Evolutionary conservation across 2,329 filamentous ascomycete genomes (phyloP).

Genomic region (Byssothecium circinans): DNA sequence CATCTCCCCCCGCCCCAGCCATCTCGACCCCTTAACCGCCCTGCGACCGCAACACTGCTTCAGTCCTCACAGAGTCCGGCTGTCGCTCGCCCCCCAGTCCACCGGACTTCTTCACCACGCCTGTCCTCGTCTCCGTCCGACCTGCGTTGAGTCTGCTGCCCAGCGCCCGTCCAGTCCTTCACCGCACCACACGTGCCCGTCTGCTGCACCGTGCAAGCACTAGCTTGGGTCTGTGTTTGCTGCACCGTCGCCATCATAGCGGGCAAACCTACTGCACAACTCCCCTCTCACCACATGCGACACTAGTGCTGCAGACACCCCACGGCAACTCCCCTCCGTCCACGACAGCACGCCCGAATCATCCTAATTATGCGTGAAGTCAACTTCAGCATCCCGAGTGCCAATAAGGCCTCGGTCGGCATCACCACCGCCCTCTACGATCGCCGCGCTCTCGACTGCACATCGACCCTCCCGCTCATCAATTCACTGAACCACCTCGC

Average conservation of each 20-base stretch:
- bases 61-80: slow-evolving; percentile 10
- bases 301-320: slow-evolving; percentile 33
- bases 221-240: slow-evolving; percentile 13
- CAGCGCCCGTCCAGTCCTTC: slow-evolving; percentile 11
- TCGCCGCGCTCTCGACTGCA: slow-evolving; percentile 95
- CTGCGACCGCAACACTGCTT: slow-evolving; percentile 7
- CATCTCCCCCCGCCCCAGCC: slow-evolving; percentile 30
- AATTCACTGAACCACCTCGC: slow-evolving; percentile 99
- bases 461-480: slow-evolving; percentile 93
- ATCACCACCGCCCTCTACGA: slow-evolving; percentile 99
- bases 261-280: slow-evolving; percentile 2
- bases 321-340: slow-evolving; percentile 17
- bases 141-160: slow-evolving; percentile 12
- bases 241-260: not conserved
- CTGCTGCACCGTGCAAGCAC: slow-evolving; percentile 1
- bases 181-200: slow-evolving; percentile 16
- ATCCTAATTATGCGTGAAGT: slow-evolving; percentile 86
- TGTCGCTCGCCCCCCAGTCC: slow-evolving; percentile 10
- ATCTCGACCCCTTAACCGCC: slow-evolving; percentile 19
- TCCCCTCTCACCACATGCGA: slow-evolving; percentile 33
- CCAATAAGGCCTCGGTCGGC: slow-evolving; percentile 98
- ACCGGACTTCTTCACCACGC: slow-evolving; percentile 16
- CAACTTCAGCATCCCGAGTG: slow-evolving; percentile 98
- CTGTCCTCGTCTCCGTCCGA: no score
- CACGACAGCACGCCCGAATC: slow-evolving; percentile 15